Evolutionary conservation across 78 protist genomes (phyloP), one percentile per base, ranked within the genome.

Genomic region (Chrysochromulina tobinii): DNA sequence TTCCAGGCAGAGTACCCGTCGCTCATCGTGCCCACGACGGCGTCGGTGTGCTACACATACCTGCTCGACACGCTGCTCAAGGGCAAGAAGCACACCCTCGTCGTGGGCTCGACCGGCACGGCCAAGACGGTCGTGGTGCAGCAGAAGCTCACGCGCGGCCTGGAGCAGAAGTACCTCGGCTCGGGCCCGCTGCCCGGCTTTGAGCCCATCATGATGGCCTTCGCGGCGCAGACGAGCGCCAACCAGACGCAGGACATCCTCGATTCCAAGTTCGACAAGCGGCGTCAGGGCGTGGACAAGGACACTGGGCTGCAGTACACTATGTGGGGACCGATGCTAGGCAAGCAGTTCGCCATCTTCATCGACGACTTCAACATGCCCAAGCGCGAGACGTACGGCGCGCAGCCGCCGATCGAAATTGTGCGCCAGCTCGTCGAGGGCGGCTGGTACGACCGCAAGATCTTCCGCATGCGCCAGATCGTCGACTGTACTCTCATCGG

Each of bases 361-460:
- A 92, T 97, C 92, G 98, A 97, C 77, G 98, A 97, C 91, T 27
- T 95, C 75, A 97, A 97, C 95, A 97, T 97, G 98, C 98, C 98
- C 18, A 58, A 48, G 64, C 93, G 64, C n/a, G 98, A 95, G 84
- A 85, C 64, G 86, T 96, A 89, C 59, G 97, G 97, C 61, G 96
- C 98, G 7, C 96, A 95, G 83, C 98, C 97, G 12, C 96, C 98
- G 25, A 51, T 96, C 38, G 98, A 96, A 90, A 90, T 97, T 58
- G 75, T 96, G 87, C 92, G 97, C 48, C 97, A 89, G 58, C 2
- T n/a, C 61, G 17, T 93, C 73, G 92, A 93, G 59, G 93, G 93
- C 25, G 95, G 96, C n/a, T 92, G 93, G 95, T 96, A 92, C 73
- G 92, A 92, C 72, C 90, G 83, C 85, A 88, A 64, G 87, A 59